A percentile compares a stretch with the other conserved stretches of the same genome.
Evolutionary conservation across 2,329 filamentous ascomycete species (phyloP).

Genomic region (Seiridium cupressi): DNA sequence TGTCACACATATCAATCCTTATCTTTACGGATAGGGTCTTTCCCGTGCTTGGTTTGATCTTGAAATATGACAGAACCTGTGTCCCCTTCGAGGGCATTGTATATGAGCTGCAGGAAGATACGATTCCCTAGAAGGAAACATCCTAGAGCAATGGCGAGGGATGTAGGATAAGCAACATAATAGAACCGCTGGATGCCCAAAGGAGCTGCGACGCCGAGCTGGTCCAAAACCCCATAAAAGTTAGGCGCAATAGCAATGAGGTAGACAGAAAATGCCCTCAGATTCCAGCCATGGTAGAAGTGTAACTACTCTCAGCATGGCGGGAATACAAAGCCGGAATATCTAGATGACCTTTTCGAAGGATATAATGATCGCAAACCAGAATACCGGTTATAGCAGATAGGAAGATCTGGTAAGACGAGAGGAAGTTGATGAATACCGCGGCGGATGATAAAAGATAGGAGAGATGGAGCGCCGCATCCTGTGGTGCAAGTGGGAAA

Average conservation of each 20-base stretch:
- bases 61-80: not conserved
- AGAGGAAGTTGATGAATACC: constrained; percentile 37
- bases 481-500: not conserved
- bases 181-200: constrained; percentile 43
- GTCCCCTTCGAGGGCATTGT: not conserved
- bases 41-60: not conserved
- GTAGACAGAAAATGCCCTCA: constrained; percentile 30
- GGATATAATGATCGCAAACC: constrained; percentile 33
- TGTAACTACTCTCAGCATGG: constrained; percentile 24
- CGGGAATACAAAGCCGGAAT: constrained; percentile 16
- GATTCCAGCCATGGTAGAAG: constrained; percentile 33
- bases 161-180: constrained; percentile 54
- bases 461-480: constrained; percentile 20
- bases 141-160: constrained; percentile 41
- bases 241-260: constrained; percentile 32
- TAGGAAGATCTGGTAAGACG: constrained; percentile 40
- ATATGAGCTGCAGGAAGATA: constrained; percentile 13
- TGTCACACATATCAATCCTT: no score
- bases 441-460: constrained; percentile 25
- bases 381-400: constrained; percentile 39
- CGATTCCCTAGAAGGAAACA: constrained; percentile 21
- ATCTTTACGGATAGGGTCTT: not conserved
- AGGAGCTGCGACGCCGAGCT: constrained; percentile 36
- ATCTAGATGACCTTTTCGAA: not conserved
- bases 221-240: constrained; percentile 38